Evolutionary conservation across 2,329 filamentous ascomycete genomes (phyloP).

Genomic region (Hymenoscyphus fructigenus): DNA sequence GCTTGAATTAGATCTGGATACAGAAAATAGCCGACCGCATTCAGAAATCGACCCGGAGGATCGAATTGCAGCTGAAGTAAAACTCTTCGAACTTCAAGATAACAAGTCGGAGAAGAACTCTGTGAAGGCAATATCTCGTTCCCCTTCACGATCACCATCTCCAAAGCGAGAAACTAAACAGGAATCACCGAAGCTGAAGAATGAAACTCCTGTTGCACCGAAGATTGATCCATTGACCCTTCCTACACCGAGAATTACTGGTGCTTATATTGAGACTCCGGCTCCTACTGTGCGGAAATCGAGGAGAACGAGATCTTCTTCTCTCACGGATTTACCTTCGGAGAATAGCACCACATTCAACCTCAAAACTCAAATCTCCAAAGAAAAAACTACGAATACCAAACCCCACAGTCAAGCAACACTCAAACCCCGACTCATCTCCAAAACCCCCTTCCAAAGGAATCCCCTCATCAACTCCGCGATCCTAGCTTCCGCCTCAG

Average conservation of each 20-base stretch:
- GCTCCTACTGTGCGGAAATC: slow-evolving; percentile 37
- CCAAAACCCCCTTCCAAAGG: not conserved
- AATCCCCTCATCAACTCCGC: slow-evolving; percentile 28
- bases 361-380: not conserved
- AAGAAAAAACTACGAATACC: not conserved
- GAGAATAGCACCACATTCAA: not conserved
- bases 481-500: slow-evolving; percentile 24
- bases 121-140: slow-evolving; percentile 22
- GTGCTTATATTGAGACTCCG: slow-evolving; percentile 37
- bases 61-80: slow-evolving; percentile 29
- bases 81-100: slow-evolving; percentile 32
- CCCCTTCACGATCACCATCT: not conserved
- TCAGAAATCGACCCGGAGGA: slow-evolving; percentile 32
- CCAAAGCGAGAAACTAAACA: not conserved
- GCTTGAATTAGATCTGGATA: slow-evolving; percentile 17
- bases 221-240: slow-evolving; percentile 26
- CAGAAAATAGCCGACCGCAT: slow-evolving; percentile 21
- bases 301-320: slow-evolving; percentile 21
- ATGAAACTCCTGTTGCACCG: slow-evolving; percentile 5
- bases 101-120: slow-evolving; percentile 28
- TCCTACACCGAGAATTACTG: slow-evolving; percentile 34
- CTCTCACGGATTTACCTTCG: not conserved
- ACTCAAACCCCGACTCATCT: not conserved
- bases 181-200: not conserved
- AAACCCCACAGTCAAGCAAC: not conserved